phyloP scores from a whole-genome alignment of 129 eudicot genomes.

The Chrysanthemum makinoi region DNA sequence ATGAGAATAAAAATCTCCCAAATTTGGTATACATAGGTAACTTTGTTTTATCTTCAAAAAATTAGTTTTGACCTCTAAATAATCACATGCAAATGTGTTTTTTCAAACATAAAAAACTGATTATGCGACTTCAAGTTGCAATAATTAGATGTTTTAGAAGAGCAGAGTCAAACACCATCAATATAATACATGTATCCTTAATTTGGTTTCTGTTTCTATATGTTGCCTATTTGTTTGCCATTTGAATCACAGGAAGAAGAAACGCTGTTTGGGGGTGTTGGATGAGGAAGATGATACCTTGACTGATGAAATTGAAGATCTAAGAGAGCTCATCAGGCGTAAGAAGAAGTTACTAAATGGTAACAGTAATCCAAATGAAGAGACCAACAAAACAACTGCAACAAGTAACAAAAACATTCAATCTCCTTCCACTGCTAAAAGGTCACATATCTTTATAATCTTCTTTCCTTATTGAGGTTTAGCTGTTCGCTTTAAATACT shows the following conservation, averaged over 20 bases:
- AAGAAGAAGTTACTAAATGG: neutral
- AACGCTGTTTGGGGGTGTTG: constrained; percentile 32
- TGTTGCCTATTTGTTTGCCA: constrained; percentile 18
- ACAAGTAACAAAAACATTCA: constrained; percentile 27
- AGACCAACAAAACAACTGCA: constrained; percentile 24
- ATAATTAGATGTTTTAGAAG: constrained; percentile 6
- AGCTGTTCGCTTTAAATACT: too few species aligned
- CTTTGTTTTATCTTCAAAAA: too few species aligned
- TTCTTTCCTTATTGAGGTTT: too few species aligned
- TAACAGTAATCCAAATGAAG: constrained; percentile 11
- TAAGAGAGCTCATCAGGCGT: neutral
- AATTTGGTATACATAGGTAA: too few species aligned
- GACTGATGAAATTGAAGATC: constrained; percentile 25
- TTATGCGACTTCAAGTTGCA: constrained; percentile 8
- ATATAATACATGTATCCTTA: neutral
- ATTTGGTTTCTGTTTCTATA: constrained; percentile 9
- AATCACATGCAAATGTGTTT: too few species aligned
- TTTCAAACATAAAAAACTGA: too few species aligned
- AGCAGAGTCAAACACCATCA: neutral
- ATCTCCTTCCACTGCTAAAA: constrained; percentile 28
- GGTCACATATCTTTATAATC: constrained; percentile 30
- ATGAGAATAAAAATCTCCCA: too few species aligned
- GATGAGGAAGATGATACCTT: constrained; percentile 25
- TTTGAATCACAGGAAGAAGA: constrained; percentile 51
- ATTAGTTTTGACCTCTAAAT: too few species aligned